Base-by-base conservation (phyloP, 768 basidiomycete genomes). In the Chalciporus chontae region DNA sequence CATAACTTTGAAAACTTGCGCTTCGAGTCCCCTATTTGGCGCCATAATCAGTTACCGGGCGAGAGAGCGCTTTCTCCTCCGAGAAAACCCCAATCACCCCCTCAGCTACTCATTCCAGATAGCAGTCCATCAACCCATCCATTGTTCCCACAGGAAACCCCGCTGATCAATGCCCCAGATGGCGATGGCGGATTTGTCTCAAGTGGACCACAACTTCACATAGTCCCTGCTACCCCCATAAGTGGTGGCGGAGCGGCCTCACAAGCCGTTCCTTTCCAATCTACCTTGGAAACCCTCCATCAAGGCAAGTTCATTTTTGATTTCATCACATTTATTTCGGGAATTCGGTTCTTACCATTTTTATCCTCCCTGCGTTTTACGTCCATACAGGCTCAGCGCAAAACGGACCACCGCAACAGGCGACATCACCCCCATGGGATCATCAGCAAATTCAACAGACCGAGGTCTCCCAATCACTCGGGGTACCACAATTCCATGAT, bases 171-270 rank as follows among this genome's bases (percentile, higher is more conserved):
- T 45, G 82, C 82, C 11, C 84, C 83, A 2, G 77, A 79, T 3
- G 83, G 78, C 37, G 76, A 77, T 47, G 79, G 77, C 32, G 70
- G 71, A 24, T 67, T 69, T 47, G 67, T 72, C 43, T 63, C 69
- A 8, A 69, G 71, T 15, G 81, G 84, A 0, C 87, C 85, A 1
- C 78, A 77, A 45, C 75, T 92, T 52, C 81, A 89, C 61, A 84
- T 92, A 53, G 87, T 90, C 7, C 90, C 90, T 37, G 87, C 89
- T 18, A 92, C 90, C 3, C 90, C 90, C 8, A 75, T 92, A 48
- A 79, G 78, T 52, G 84, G 82, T 39, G 83, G 80, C 18, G 81
- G 71, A 31, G 75, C 71, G 23, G 70, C 70, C 32, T 68, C 70
- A 9, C 73, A 76, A 51, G 63, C 71, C 34, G 75, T 71, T 32